Evolutionary conservation across 139 green algal species (phyloP).

Genomic region (Helicosporidium sp.): DNA sequence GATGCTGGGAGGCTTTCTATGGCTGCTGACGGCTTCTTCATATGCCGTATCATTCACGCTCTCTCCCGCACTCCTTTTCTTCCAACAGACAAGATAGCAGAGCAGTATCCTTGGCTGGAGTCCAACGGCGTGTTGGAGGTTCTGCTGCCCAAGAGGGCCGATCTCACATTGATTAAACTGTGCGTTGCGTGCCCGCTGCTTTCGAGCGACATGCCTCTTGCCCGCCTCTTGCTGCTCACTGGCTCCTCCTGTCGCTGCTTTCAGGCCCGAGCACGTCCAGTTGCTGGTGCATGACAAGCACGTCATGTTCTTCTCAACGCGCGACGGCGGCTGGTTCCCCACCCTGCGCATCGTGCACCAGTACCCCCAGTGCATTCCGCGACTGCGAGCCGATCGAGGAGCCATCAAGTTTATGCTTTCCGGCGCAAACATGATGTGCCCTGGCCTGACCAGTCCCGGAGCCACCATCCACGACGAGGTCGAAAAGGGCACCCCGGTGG

Average conservation of each 20-base stretch:
- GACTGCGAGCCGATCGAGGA: constrained; percentile 69
- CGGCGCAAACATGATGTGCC: constrained; percentile 98
- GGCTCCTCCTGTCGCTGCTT: neutral
- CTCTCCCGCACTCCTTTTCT: neutral
- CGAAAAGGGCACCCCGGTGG: constrained; percentile 42
- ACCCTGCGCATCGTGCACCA: constrained; percentile 73
- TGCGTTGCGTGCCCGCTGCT: constrained; percentile 24
- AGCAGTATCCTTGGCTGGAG: constrained; percentile 67
- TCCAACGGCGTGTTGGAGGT: constrained; percentile 65
- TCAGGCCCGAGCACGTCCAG: constrained; percentile 61
- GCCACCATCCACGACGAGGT: constrained; percentile 87
- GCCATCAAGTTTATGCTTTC: constrained; percentile 98
- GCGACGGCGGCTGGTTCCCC: constrained; percentile 84
- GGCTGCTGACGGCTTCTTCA: neutral
- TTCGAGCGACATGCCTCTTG: neutral
- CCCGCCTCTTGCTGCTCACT: neutral
- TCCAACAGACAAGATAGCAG: constrained; percentile 51
- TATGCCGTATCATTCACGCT: too few relatives aligned
- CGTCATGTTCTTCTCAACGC: constrained; percentile 77
- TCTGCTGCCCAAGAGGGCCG: constrained; percentile 88
- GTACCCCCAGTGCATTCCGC: constrained; percentile 48
- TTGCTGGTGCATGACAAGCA: constrained; percentile 58
- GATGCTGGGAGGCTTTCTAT: too few relatives aligned
- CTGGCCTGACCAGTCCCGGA: constrained; percentile 77
- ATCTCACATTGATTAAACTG: constrained; percentile 68